phyloP scores from a whole-genome alignment of 306 rosid genomes.

The Vicia sativa region DNA sequence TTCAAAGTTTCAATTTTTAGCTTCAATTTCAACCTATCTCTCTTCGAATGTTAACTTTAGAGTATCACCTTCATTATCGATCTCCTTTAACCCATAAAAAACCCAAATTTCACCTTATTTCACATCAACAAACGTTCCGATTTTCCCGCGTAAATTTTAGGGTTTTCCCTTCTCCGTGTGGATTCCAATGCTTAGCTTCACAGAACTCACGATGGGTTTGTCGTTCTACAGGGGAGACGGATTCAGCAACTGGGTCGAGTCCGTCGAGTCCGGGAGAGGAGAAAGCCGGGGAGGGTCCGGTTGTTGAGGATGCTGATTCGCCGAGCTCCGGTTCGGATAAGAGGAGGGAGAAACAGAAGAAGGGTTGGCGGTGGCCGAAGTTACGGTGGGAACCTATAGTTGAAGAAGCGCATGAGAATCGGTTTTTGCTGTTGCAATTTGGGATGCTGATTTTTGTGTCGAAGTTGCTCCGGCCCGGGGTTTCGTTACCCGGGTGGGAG shows the following conservation, averaged over 20 bases:
- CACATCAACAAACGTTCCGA: constrained; percentile 46
- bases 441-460: constrained; percentile 76
- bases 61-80: constrained; percentile 47
- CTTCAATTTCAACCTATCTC: constrained; percentile 27
- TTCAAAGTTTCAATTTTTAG: constrained; percentile 33
- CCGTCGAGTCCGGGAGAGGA: constrained; percentile 52
- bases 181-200: constrained; percentile 25
- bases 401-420: constrained; percentile 80
- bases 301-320: constrained; percentile 37
- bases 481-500: constrained; percentile 78
- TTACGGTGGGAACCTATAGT: constrained; percentile 90
- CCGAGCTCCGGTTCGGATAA: constrained; percentile 53
- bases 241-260: constrained; percentile 59
- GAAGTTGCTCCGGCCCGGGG: constrained; percentile 80
- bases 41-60: constrained; percentile 65
- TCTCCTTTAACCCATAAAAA: constrained; percentile 52
- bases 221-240: constrained; percentile 53
- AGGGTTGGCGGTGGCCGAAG: constrained; percentile 75
- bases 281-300: constrained; percentile 58
- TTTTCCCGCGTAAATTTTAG: constrained; percentile 53
- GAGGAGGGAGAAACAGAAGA: constrained; percentile 64
- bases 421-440: constrained; percentile 71
- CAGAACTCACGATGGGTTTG: constrained; percentile 42
- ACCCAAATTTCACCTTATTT: constrained; percentile 42
- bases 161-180: constrained; percentile 45